Base-by-base conservation (phyloP, 805 yeast species). In the Wickerhamiella bombiphila region DNA sequence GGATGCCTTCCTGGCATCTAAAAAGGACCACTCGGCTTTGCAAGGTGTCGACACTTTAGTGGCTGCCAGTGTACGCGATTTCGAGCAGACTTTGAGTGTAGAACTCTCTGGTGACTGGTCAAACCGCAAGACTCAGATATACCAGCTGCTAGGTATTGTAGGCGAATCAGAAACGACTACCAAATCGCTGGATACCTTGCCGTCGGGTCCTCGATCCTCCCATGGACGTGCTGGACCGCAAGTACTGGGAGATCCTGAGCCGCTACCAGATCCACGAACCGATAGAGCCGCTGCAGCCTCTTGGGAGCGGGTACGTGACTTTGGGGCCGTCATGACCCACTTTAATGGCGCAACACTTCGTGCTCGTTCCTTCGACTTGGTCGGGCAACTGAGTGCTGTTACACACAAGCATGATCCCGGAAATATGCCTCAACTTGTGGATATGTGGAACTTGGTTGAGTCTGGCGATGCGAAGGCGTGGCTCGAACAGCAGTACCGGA, bases 101-200 rank as follows among this genome's bases (percentile, higher is more conserved):
- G 80, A 77, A 49, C 66, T 91, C 19, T 63, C 78, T 3, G 65
- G 80, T 34, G 94, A 86, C 56, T 91, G 97, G 96, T 73, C 73
- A 40, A 71, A 71, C 35, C 72, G 82, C 45, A 76, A 82, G 50
- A 73, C 74, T 43, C 80, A 76, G 48, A 68, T 88, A 34, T 71
- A 80, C 52, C 76, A 73, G 45, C 70, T 76, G 16, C 71, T 83
- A 46, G 88, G 93, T 1, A 64, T 37, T 9, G 22, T 5, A 6
- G 25, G 32, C 7, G 16, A 13, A 4, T 20, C 14, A 5, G 13
- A 34, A 6, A 16, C 29, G 11, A 24, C 34, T 18, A 7, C 26
- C 22, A 28, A 29, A 20, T 30, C 34, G 6, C 7, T 6, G 6
- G 5, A 13, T 7, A 30, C 22, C 11, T 5, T 9, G 17, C 28